Evolutionary conservation across 352 stramenopile species (phyloP).

Genomic region (Pythium phragmiticola): DNA sequence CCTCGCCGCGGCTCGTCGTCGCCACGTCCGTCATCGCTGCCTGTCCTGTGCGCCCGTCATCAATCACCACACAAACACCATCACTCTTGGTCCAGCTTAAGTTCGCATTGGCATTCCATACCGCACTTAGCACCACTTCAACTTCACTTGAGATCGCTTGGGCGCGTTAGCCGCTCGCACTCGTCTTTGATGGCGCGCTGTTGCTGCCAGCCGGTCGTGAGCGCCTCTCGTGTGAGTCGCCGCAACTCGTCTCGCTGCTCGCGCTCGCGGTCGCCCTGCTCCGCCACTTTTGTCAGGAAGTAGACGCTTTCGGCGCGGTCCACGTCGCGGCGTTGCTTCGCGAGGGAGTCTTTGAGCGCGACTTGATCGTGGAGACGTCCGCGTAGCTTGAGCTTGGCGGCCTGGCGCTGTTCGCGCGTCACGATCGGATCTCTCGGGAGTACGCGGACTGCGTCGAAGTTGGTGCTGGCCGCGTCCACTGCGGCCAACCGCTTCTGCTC

Average conservation of each 20-base stretch:
- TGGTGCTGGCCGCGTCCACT: slow-evolving; percentile 5
- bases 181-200: slow-evolving; percentile 34
- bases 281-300: slow-evolving; percentile 46
- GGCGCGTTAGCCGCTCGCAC: not conserved
- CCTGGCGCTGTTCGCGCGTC: slow-evolving; percentile 29
- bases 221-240: slow-evolving; percentile 34
- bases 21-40: not conserved
- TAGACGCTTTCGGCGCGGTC: slow-evolving; percentile 61
- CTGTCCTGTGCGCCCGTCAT: not conserved
- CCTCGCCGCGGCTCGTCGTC: slow-evolving; percentile 14
- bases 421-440: slow-evolving; percentile 40
- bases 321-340: slow-evolving; percentile 34
- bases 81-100: slow-evolving; percentile 7
- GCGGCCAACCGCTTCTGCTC: slow-evolving; percentile 15
- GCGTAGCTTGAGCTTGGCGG: slow-evolving; percentile 44
- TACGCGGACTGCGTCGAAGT: slow-evolving; percentile 36
- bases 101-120: not conserved
- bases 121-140: slow-evolving; percentile 6
- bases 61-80: slow-evolving; percentile 2
- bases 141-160: not conserved
- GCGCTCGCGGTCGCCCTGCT: slow-evolving; percentile 36
- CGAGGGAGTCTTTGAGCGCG: slow-evolving; percentile 37
- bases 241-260: slow-evolving; percentile 29
- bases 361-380: slow-evolving; percentile 49
- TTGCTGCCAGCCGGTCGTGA: slow-evolving; percentile 47